These are phyloP conservation scores for Brassica balearica DNA, from an alignment of 441 rosid genomes.

Conservation along the genomic window DNA sequence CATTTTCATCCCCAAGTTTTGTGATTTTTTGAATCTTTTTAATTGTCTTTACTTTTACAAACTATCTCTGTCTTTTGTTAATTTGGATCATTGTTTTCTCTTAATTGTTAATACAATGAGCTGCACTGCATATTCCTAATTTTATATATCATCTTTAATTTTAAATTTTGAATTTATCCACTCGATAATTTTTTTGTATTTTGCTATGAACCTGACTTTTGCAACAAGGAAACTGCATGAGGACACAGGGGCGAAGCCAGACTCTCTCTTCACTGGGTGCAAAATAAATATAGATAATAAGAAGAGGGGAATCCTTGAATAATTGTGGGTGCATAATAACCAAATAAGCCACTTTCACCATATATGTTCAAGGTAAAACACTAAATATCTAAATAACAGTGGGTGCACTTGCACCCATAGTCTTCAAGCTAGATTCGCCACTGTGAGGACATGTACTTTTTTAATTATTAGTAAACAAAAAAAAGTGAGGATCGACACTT, in stretches of 20 bases:
- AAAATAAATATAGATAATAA: no score
- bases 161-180: not conserved
- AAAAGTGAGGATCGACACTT: not conserved
- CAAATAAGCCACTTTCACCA: no score
- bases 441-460: not conserved
- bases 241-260: not conserved
- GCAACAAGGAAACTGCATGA: not conserved
- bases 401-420: no score
- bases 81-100: not conserved
- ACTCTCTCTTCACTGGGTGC: no score
- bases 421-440: no score
- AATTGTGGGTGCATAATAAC: no score
- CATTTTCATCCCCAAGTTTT: not conserved
- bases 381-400: no score
- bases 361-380: no score
- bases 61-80: not conserved
- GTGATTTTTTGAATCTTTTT: not conserved
- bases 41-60: not conserved
- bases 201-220: not conserved
- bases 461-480: not conserved
- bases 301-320: no score
- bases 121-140: not conserved
- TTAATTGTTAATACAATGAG: not conserved
- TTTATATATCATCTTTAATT: not conserved
- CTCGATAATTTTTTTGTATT: not conserved